phyloP scores from a whole-genome alignment of 108 stramenopile species.

The Nannochloropsis granulata region DNA sequence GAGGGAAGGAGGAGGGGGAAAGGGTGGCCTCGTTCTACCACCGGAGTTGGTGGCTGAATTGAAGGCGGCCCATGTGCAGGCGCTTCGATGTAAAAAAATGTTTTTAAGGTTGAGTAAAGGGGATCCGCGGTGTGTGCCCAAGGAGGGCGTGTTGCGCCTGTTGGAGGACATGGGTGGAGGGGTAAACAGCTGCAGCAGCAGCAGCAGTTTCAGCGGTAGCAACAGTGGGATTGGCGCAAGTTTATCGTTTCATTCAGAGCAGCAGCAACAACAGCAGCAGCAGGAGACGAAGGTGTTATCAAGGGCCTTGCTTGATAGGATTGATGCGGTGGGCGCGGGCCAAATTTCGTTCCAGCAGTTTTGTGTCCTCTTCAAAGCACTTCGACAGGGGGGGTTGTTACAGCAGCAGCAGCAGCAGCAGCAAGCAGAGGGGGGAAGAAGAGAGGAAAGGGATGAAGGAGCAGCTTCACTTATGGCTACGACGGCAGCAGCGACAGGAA shows the following conservation, averaged over 20 bases:
- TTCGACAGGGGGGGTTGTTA: not conserved
- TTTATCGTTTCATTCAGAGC: not conserved
- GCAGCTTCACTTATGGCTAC: not conserved
- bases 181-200: not conserved
- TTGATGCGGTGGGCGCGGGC: not conserved
- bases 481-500: not conserved
- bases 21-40: not conserved
- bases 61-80: not conserved
- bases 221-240: not conserved
- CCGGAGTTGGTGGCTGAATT: not conserved
- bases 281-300: not conserved
- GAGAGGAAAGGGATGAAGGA: too few species aligned
- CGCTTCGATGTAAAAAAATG: not conserved
- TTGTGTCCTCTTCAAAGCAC: not conserved
- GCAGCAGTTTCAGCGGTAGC: not conserved
- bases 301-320: not conserved
- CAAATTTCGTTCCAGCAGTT: not conserved
- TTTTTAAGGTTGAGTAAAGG: not conserved
- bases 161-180: not conserved
- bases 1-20: not conserved
- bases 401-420: not conserved
- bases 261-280: not conserved
- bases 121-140: not conserved
- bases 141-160: not conserved
- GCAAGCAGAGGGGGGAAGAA: too few species aligned